These are phyloP conservation scores for Vaccinium vitisidaea DNA, from an alignment of 148 eudicot genomes.

Conservation along the genomic window DNA sequence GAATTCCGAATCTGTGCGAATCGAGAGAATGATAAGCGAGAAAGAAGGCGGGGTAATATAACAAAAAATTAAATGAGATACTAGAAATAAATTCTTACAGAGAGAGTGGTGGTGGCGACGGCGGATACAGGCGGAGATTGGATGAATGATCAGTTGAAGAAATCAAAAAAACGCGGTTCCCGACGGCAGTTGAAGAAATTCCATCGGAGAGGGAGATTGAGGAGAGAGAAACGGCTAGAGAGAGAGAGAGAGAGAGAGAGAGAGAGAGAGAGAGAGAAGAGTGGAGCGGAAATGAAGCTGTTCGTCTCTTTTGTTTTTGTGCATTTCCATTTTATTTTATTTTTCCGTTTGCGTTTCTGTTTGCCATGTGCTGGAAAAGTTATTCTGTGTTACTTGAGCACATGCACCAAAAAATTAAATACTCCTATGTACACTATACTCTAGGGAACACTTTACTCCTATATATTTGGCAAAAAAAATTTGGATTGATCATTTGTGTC, in stretches of 20 bases:
- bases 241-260: conserved; percentile 14
- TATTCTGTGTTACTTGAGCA: not conserved
- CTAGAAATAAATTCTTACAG: conserved; percentile 2
- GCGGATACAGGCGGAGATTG: not conserved
- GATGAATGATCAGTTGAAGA: not conserved
- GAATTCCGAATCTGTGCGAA: conserved; percentile 7
- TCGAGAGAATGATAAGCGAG: not conserved
- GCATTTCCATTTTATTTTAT: not conserved
- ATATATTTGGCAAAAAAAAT: too few species aligned
- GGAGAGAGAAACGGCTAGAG: not conserved
- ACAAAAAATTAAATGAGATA: not conserved
- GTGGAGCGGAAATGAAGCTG: conserved; percentile 30
- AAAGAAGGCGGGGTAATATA: not conserved
- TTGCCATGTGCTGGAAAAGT: not conserved
- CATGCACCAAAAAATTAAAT: not conserved
- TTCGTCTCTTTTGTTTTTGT: conserved; percentile 20
- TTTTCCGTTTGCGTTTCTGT: not conserved
- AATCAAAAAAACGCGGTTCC: conserved; percentile 56
- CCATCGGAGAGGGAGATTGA: conserved; percentile 18
- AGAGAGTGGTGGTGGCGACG: not conserved
- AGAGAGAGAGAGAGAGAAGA: conserved; percentile 13
- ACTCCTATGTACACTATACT: too few species aligned
- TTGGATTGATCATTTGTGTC: too few species aligned
- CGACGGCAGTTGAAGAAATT: conserved; percentile 38
- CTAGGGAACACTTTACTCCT: too few species aligned